Base-by-base conservation (phyloP, 306 rosid species). In the Sphenostylis stenocarpa region DNA sequence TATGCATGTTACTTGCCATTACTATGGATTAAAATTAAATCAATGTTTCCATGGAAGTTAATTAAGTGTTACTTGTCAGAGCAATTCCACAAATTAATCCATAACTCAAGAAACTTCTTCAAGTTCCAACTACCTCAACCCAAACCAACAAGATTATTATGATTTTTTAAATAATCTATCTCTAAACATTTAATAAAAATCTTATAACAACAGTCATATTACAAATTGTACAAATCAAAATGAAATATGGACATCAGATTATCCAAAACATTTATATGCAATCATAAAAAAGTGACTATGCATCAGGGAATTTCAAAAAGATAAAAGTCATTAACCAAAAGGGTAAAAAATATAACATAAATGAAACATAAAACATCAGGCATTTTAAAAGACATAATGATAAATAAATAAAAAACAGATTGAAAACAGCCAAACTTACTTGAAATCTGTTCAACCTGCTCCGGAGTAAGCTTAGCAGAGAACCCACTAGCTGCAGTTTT, bases 401-500 rank as follows among this genome's bases (percentile, higher is more conserved):
- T 5, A n/a, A n/a, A n/a, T 12, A 31, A 21, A 33, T 0, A 21
- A 20, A 21, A 45, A 43, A 13, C 17, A 58, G 20, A 73, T 24
- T 11, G 44, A n/a, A 5, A 33, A 8, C 38, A 34, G 16, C 23
- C n/a, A 16, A 41, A 76, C 97, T 90, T 44, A 84, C 87, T 77
- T 73, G 87, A 81, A 62, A 84, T 77, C 16, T 84, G 81, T 51
- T 66, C 80, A 67, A 84, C 87, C 62, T 84, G 87, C 20, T 84
- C 78, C 3, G 83, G 87, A 68, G 87, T 67, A 63, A 94, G 97
- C 90, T 89, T 94, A 14, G 98, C 97, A 23, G 98, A 90, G 88
- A 94, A 94, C 29, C 98, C 98, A 86, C 88, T 85, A 3, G 93
- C 97, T 44, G 96, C 98, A 3, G 83, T 39, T 86, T 94, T 94